Evolutionary conservation across 345 rosid species (phyloP), one percentile per base, ranked within the genome.

Genomic region (Trapa bicornis): DNA sequence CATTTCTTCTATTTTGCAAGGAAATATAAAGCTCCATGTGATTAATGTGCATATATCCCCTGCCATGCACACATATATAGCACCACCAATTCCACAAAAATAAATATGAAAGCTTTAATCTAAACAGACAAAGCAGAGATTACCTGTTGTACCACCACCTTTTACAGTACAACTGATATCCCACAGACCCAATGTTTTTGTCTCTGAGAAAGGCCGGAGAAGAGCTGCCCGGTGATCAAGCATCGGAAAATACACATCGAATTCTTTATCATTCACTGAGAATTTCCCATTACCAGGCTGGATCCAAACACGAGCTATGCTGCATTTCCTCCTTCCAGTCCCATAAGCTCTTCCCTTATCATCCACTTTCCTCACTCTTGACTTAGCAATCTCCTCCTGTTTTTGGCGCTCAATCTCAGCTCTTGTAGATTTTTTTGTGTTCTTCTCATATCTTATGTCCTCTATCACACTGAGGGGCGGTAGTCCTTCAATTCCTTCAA

Each of bases 181-280:
- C 99, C 99, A 94, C 64, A 81, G 86, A 32, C 99, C 99, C 79
- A 94, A 80, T 61, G 99, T 91, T 81, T 94, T 88, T n/a, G 99
- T 89, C 80, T 94, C 97, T 5, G 88, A 75, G 75, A 93, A 87
- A 42, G 98, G 98, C 47, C 96, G 87, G n/a, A 90, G 84, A 75
- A 93, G 92, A 37, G 98, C 82, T 71, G 96, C 97, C 12, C 96
- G 91, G 35, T 93, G 92, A 74, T 93, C 98, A 70, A 90, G 96
- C 94, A 90, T 79, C 35, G 97, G 97, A 74, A 93, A 93, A 69
- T 86, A 93, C 60, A 81, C 94, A 81, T 94, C 97, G 60, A 94
- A 78, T 50, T 87, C 77, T 72, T 94, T 89, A 33, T 91, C 97
- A 65, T 94, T 94, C 65, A 94, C 78, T 2, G 72, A 1, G 68